phyloP scores from a whole-genome alignment of 1,284 basidiomycete species.

The Rhizoctonia solani region DNA sequence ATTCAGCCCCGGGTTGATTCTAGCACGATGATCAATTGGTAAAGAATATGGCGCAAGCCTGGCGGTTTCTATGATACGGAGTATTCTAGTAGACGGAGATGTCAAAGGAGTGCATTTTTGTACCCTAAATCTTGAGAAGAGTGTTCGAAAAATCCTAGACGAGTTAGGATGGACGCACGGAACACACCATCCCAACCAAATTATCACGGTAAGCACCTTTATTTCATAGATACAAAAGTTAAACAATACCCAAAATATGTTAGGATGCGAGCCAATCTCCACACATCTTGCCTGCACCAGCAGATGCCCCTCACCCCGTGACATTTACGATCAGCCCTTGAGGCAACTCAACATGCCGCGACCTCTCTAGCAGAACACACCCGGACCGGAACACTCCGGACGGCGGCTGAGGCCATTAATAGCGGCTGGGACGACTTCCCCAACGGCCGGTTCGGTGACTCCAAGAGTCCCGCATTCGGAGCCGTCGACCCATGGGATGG shows the following conservation, averaged over 20 bases:
- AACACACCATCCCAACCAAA: conserved; percentile 57
- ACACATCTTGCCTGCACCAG: conserved; percentile 25
- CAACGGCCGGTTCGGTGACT: conserved; percentile 98
- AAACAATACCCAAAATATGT: not conserved
- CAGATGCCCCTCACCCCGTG: conserved; percentile 15
- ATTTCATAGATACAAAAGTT: too few relatives aligned
- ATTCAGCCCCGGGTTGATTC: conserved; percentile 38
- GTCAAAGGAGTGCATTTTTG: conserved; percentile 92
- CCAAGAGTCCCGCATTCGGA: conserved; percentile 94
- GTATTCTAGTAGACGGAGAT: conserved; percentile 55
- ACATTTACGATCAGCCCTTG: conserved; percentile 33
- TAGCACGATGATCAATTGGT: conserved; percentile 90
- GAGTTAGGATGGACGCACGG: conserved; percentile 67
- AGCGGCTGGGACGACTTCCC: conserved; percentile 94
- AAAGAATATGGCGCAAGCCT: conserved; percentile 87
- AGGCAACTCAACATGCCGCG: conserved; percentile 34
- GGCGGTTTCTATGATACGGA: conserved; percentile 74
- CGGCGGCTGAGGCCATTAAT: conserved; percentile 49
- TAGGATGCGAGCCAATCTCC: conserved; percentile 28
- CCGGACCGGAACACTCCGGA: not conserved
- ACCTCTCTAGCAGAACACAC: conserved; percentile 23
- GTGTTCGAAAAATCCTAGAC: conserved; percentile 87
- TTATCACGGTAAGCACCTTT: conserved; percentile 62
- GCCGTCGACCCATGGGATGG: conserved; percentile 67
- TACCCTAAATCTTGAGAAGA: conserved; percentile 97